A percentile compares a stretch with the other conserved stretches of the same genome.
phyloP scores from a whole-genome alignment of 2,329 filamentous ascomycete species.

The Trichophyton equinum region DNA sequence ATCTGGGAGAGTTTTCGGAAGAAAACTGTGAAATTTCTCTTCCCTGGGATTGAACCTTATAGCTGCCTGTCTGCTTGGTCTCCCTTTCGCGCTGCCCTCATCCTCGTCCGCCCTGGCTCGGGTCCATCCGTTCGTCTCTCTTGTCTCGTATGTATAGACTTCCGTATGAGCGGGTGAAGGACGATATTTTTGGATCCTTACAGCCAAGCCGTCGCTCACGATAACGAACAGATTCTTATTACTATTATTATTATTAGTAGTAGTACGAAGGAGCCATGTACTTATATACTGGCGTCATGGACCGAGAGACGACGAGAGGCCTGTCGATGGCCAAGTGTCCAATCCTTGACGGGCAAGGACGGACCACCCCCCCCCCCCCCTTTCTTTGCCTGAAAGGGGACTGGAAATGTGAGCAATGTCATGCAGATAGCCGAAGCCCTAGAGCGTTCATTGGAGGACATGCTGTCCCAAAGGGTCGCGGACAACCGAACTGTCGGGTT shows the following conservation, averaged over 20 bases:
- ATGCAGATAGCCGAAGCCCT: conserved; percentile 5
- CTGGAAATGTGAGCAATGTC: conserved; percentile 2
- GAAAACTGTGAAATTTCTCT: background rate
- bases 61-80: background rate
- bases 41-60: conserved; percentile 1
- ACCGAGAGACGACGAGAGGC: background rate
- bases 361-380: background rate
- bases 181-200: background rate
- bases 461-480: background rate
- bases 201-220: background rate
- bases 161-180: background rate
- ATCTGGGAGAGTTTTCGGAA: conserved; percentile 2
- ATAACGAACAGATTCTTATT: background rate
- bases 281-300: background rate
- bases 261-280: too few relatives aligned
- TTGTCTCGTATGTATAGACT: background rate
- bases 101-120: background rate
- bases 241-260: too few relatives aligned
- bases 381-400: background rate
- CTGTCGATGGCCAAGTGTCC: background rate
- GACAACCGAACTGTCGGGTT: conserved; percentile 6
- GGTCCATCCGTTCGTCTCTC: background rate
- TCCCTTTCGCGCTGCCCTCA: background rate
- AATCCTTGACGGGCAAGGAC: background rate
- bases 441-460: background rate